Evolutionary conservation across 257 asterid species (phyloP).

Genomic region (Ligustrum vulgare): DNA sequence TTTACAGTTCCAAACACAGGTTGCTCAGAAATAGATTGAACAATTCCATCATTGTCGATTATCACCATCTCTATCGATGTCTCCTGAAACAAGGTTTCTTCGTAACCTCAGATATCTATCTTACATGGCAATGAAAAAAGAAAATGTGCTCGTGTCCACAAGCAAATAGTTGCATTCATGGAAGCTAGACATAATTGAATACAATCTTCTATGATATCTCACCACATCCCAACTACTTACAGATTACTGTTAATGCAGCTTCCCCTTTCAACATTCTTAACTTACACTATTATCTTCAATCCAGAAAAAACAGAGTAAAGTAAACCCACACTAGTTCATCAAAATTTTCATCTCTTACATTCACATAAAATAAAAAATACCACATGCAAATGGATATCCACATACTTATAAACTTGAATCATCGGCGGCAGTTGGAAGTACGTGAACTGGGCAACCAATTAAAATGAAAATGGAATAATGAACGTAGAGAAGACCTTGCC

Average conservation of each 20-base stretch:
- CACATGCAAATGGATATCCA: background rate
- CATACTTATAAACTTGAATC: background rate
- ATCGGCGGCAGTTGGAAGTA: background rate
- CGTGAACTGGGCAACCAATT: background rate
- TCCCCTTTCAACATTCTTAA: background rate
- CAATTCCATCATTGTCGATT: slow-evolving; percentile 74
- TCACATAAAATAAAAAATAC: background rate
- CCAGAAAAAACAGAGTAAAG: background rate
- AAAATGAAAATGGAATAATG: background rate
- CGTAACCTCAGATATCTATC: slow-evolving; percentile 14
- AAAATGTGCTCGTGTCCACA: background rate
- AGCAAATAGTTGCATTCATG: background rate
- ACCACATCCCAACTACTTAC: background rate
- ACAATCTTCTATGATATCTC: background rate
- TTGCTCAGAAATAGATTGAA: slow-evolving; percentile 85
- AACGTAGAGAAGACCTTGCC: slow-evolving; percentile 61
- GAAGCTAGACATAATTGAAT: background rate
- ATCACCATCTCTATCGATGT: slow-evolving; percentile 82
- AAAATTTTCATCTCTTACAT: background rate
- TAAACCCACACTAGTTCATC: background rate
- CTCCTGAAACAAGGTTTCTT: slow-evolving; percentile 58
- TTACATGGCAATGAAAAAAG: background rate
- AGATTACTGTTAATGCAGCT: background rate
- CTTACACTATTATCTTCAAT: background rate
- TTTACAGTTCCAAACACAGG: slow-evolving; percentile 90